Evolutionary conservation across 2,329 filamentous ascomycete species (phyloP).

Genomic region (Microsporum ferrugineum): DNA sequence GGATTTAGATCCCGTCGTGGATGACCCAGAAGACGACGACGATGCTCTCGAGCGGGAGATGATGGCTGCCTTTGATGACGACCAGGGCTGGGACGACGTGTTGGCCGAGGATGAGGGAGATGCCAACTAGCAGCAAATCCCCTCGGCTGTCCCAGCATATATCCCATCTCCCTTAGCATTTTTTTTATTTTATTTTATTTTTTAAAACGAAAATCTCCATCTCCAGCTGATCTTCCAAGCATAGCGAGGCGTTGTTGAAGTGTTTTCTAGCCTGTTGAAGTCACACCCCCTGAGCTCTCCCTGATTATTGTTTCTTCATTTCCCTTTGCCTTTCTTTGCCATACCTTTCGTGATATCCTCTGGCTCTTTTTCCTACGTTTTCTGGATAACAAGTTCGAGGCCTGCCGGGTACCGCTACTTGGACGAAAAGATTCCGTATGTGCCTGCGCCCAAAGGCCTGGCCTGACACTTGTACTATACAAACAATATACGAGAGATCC

Average conservation of each 20-base stretch:
- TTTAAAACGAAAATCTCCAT: background rate
- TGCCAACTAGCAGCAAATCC: conserved; percentile 5
- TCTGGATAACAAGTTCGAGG: too few species aligned
- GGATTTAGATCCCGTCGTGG: conserved; percentile 4
- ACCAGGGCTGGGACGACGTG: conserved; percentile 27
- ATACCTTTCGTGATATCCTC: too few species aligned
- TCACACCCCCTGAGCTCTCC: background rate
- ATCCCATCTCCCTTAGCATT: too few species aligned
- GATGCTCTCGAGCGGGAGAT: conserved; percentile 44
- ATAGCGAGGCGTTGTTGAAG: conserved; percentile 12
- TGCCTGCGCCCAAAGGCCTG: background rate
- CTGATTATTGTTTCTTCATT: background rate
- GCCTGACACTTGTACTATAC: background rate
- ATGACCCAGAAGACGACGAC: conserved; percentile 26
- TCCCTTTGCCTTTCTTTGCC: background rate
- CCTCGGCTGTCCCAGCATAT: too few species aligned
- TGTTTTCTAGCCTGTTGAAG: background rate
- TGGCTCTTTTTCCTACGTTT: too few species aligned
- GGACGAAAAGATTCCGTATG: too few species aligned
- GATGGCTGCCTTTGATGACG: conserved; percentile 46
- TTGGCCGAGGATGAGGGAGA: conserved; percentile 25
- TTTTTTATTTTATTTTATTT: too few species aligned
- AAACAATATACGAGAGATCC: background rate
- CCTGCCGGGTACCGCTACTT: too few species aligned
- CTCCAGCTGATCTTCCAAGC: conserved; percentile 1